These are phyloP conservation scores for Ophiostoma montium DNA, from an alignment of 2,329 filamentous ascomycete genomes.

Conservation along the genomic window DNA sequence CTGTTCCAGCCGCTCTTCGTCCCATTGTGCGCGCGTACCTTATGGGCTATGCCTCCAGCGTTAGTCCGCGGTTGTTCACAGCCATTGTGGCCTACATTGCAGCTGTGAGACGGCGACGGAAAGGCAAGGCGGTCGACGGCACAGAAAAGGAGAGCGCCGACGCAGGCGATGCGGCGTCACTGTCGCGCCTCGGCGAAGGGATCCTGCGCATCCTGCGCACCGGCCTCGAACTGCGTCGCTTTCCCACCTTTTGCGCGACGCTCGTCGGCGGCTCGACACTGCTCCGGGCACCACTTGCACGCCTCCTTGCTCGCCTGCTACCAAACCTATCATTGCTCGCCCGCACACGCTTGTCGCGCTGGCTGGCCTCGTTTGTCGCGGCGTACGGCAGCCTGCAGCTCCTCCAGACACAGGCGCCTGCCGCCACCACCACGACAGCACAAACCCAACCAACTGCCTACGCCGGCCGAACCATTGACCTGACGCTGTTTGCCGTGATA, in stretches of 20 bases:
- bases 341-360: conserved; percentile 36
- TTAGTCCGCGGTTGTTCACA: conserved; percentile 41
- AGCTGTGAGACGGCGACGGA: conserved; percentile 18
- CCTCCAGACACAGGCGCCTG: conserved; percentile 36
- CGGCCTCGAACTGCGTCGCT: conserved; percentile 40
- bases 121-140: conserved; percentile 12
- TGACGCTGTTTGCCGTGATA: conserved; percentile 64
- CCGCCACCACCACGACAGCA: conserved; percentile 20
- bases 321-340: conserved; percentile 16
- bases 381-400: conserved; percentile 43
- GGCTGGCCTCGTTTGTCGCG: conserved; percentile 42
- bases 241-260: conserved; percentile 48
- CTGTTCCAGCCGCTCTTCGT: conserved; percentile 35
- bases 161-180: background rate
- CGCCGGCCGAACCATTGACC: conserved; percentile 64
- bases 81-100: conserved; percentile 37
- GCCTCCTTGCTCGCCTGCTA: conserved; percentile 16
- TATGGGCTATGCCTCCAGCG: conserved; percentile 45
- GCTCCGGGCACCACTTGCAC: conserved; percentile 21
- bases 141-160: background rate
- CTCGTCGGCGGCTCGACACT: conserved; percentile 46
- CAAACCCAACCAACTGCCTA: conserved; percentile 10
- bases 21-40: conserved; percentile 46
- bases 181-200: conserved; percentile 13
- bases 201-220: conserved; percentile 30